Base-by-base conservation (phyloP, 495 filamentous ascomycete genomes). In the Podospora pseudocomata region DNA sequence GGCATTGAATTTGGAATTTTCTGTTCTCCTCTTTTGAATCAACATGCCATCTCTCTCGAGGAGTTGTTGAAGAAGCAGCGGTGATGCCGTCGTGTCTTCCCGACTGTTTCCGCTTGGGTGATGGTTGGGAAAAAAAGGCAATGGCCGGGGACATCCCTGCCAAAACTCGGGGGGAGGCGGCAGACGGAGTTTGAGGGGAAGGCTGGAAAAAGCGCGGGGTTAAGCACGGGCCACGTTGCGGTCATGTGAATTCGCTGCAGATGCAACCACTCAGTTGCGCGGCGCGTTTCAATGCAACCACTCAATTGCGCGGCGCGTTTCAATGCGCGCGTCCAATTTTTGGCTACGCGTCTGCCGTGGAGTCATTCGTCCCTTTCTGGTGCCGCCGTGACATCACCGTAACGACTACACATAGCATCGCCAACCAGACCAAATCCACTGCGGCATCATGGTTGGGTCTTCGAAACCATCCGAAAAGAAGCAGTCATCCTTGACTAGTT, bases 401-500 rank as follows among this genome's bases (percentile, higher is more conserved):
- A 23, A 57, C 60, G 28, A 27, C 49, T 23, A 23, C 20, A 30
- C 56, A 32, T 6, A 19, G 58, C 23, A 56, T 6, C 39, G 39
- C 39, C 39, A 49, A 49, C 39, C 15, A 49, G 2, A 60, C 3
- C 65, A 65, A 65, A 57, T 54, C 26, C 39, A 53, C 2, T 20
- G 49, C 26, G 15, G 20, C 65, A 72, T 53, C 23, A 84, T 84
- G 82, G 74, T 79, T 5, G 74, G 76, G 9, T 70, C 77, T 32
- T 67, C 79, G 1, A 79, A 79, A 28, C 59, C 76, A 2, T 60
- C 76, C 64, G 76, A 68, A 7, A 89, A 90, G 77, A 92, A 89
- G 73, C 92, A 97, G 75, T 86, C 90, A 67, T 90, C 91, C 5
- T 89, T 97, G 63, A 93, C 92, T 1, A 94, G 86, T 76, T 97